A percentile compares a stretch with the other conserved stretches of the same genome.
Conservation (phyloP, 2,329 filamentous ascomycete species). For the Aspergillus sp. region DNA sequence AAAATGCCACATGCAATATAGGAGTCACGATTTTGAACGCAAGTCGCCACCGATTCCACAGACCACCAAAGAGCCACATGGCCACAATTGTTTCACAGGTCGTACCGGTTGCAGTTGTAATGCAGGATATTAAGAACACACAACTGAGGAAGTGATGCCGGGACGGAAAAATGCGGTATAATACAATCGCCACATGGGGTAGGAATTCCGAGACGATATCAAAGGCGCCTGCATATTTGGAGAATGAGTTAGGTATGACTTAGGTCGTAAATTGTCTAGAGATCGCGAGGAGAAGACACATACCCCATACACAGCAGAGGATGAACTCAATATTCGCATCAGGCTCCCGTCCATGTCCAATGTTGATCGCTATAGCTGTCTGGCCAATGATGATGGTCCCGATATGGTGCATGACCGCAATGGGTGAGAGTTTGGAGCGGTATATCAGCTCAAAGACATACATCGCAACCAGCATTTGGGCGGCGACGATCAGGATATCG, state of each 20-base stretch:
- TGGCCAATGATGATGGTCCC: slow-evolving; percentile 43
- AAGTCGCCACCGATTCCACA: slow-evolving; percentile 43
- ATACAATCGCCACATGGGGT: slow-evolving; percentile 46
- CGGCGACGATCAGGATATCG: slow-evolving; percentile 39
- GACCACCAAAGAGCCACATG: slow-evolving; percentile 44
- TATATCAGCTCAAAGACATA: slow-evolving; percentile 48
- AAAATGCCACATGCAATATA: slow-evolving; percentile 43
- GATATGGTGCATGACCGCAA: slow-evolving; percentile 43
- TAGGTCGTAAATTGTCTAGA: too few species aligned
- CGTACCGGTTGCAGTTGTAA: slow-evolving; percentile 40
- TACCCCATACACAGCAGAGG: slow-evolving; percentile 41
- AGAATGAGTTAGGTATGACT: background rate
- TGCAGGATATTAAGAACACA: slow-evolving; percentile 36
- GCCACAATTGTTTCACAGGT: slow-evolving; percentile 42
- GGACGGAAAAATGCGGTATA: slow-evolving; percentile 42
- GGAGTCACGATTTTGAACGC: slow-evolving; percentile 46
- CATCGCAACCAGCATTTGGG: slow-evolving; percentile 46
- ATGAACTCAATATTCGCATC: slow-evolving; percentile 38
- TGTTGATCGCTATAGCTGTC: slow-evolving; percentile 40
- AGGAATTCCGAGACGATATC: slow-evolving; percentile 48
- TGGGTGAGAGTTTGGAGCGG: slow-evolving; percentile 38
- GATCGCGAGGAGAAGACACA: slow-evolving; percentile 3
- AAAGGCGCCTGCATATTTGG: slow-evolving; percentile 37
- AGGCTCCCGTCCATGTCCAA: slow-evolving; percentile 22
- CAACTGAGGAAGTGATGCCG: slow-evolving; percentile 39